Evolutionary conservation across 371 early-diverging fungal species (phyloP).

Genomic region (Rhizopus sp.): DNA sequence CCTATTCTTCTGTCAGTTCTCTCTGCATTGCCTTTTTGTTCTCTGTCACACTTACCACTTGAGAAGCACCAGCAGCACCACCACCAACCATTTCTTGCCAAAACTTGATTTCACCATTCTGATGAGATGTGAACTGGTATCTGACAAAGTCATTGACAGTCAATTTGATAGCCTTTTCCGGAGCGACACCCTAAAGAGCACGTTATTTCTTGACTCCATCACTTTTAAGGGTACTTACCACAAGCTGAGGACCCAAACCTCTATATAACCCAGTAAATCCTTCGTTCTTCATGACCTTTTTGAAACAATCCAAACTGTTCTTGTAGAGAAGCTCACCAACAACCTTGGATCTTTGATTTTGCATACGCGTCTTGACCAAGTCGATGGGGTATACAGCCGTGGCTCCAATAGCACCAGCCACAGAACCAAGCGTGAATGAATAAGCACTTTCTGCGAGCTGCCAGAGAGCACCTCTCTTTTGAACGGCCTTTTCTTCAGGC

Average conservation of each 20-base stretch:
- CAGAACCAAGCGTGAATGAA: slow-evolving; percentile 84
- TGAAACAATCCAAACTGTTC: slow-evolving; percentile 93
- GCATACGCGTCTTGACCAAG: slow-evolving; percentile 98
- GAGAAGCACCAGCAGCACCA: slow-evolving; percentile 88
- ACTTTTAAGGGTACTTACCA: slow-evolving; percentile 58
- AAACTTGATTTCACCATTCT: slow-evolving; percentile 76
- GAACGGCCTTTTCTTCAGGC: slow-evolving; percentile 5
- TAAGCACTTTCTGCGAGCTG: slow-evolving; percentile 54
- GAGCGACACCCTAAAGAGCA: slow-evolving; percentile 78
- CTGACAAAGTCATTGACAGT: slow-evolving; percentile 95
- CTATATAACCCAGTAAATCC: slow-evolving; percentile 91
- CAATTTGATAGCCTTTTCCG: slow-evolving; percentile 98
- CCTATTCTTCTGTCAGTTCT: background rate
- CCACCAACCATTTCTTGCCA: slow-evolving; percentile 88
- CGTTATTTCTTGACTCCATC: slow-evolving; percentile 23
- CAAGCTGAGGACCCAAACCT: slow-evolving; percentile 95
- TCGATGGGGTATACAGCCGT: slow-evolving; percentile 97
- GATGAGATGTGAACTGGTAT: slow-evolving; percentile 61
- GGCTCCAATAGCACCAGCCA: slow-evolving; percentile 96
- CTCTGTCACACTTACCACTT: slow-evolving; percentile 58
- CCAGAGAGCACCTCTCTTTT: slow-evolving; percentile 36
- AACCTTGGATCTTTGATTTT: slow-evolving; percentile 92
- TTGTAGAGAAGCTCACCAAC: slow-evolving; percentile 93
- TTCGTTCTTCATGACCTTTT: slow-evolving; percentile 92
- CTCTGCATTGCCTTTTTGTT: background rate